phyloP scores from a whole-genome alignment of 2,329 filamentous ascomycete genomes.

The Parastagonospora avenae region DNA sequence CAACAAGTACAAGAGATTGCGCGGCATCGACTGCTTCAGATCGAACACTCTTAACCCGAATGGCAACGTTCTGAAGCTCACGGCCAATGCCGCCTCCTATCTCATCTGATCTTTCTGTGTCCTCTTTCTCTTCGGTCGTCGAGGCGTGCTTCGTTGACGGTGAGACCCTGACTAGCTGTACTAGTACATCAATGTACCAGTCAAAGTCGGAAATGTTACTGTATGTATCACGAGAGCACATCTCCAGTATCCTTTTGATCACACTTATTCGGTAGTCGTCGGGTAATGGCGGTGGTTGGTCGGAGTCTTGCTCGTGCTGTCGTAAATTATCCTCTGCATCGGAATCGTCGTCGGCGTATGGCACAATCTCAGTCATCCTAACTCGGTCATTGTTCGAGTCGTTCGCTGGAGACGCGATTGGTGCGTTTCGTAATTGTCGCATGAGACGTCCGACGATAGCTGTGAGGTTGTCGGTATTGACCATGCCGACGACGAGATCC shows the following conservation, averaged over 20 bases:
- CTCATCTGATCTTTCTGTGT: constrained; percentile 36
- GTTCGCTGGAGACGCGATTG: constrained; percentile 57
- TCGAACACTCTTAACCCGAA: constrained; percentile 86
- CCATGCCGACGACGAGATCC: constrained; percentile 92
- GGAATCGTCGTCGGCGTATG: constrained; percentile 62
- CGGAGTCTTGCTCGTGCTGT: constrained; percentile 55
- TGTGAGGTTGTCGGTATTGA: constrained; percentile 82
- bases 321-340: constrained; percentile 61
- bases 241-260: constrained; percentile 79
- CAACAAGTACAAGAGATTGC: constrained; percentile 71
- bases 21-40: constrained; percentile 81
- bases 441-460: constrained; percentile 85
- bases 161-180: constrained; percentile 77
- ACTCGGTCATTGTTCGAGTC: constrained; percentile 55
- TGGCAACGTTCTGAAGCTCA: constrained; percentile 87
- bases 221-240: constrained; percentile 91
- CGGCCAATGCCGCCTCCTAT: constrained; percentile 76
- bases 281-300: constrained; percentile 68
- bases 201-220: constrained; percentile 87
- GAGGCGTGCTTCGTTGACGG: constrained; percentile 53
- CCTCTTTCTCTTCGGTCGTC: constrained; percentile 33
- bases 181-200: constrained; percentile 92
- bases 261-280: constrained; percentile 86
- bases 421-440: constrained; percentile 75
- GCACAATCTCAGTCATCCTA: constrained; percentile 50